phyloP scores from a whole-genome alignment of 2,329 filamentous ascomycete species.

The Diplodia sapinea region DNA sequence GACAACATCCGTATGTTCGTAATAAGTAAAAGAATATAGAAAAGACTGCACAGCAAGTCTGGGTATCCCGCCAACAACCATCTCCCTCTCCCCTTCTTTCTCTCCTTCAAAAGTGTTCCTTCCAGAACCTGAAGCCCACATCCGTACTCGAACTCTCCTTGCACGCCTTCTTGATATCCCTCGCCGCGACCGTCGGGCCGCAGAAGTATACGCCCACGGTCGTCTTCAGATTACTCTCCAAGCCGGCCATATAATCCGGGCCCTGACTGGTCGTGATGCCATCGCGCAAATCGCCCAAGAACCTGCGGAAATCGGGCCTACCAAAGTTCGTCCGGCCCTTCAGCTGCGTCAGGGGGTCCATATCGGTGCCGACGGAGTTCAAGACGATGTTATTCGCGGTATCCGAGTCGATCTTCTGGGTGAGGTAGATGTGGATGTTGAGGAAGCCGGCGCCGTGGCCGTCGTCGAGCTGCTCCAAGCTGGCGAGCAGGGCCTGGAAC shows the following conservation, averaged over 20 bases:
- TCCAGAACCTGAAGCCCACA: constrained; percentile 97
- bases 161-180: constrained; percentile 83
- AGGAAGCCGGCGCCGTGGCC: constrained; percentile 65
- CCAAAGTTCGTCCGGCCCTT: constrained; percentile 92
- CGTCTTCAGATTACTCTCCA: constrained; percentile 78
- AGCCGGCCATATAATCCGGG: constrained; percentile 75
- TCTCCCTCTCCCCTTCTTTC: background rate
- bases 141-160: constrained; percentile 74
- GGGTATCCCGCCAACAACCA: background rate
- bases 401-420: constrained; percentile 88
- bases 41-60: constrained; percentile 1
- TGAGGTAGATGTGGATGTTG: constrained; percentile 97
- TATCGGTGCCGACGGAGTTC: constrained; percentile 85
- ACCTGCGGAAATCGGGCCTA: constrained; percentile 81
- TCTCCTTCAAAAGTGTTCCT: constrained; percentile 72
- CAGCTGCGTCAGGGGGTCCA: constrained; percentile 91
- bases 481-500: constrained; percentile 96
- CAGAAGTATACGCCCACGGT: constrained; percentile 98
- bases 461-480: constrained; percentile 72
- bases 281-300: constrained; percentile 84
- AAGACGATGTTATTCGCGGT: constrained; percentile 96
- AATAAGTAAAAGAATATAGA: background rate
- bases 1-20: constrained; percentile 32
- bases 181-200: constrained; percentile 79
- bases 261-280: constrained; percentile 74